phyloP scores from a whole-genome alignment of 495 filamentous ascomycete species.

The Darksidea phi region DNA sequence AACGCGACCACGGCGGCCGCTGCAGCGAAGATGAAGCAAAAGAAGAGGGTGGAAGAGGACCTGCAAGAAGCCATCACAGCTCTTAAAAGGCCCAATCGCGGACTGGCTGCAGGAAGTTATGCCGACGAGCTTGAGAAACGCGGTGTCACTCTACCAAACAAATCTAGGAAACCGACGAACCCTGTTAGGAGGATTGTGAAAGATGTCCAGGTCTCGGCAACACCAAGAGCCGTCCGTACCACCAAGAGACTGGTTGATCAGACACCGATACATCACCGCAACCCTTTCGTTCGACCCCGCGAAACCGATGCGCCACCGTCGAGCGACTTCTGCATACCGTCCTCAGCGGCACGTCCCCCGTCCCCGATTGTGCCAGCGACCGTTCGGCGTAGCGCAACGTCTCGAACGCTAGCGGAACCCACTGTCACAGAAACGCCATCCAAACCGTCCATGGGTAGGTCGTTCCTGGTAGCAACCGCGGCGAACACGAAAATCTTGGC shows the following conservation, averaged over 20 bases:
- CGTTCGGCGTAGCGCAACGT: constrained; percentile 25
- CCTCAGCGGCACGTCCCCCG: constrained; percentile 35
- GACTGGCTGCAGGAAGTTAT: constrained; percentile 69
- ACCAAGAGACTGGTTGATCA: constrained; percentile 16
- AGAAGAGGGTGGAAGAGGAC: constrained; percentile 74
- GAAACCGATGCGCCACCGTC: constrained; percentile 17
- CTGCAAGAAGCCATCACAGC: constrained; percentile 78
- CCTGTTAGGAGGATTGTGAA: constrained; percentile 56
- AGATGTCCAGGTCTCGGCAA: constrained; percentile 43
- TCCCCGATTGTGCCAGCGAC: constrained; percentile 14
- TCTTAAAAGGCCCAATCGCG: constrained; percentile 83
- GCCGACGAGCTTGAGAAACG: constrained; percentile 69
- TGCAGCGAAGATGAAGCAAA: constrained; percentile 68
- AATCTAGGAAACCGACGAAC: constrained; percentile 57
- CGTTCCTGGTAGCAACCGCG: not conserved
- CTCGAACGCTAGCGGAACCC: not conserved
- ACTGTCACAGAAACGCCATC: constrained; percentile 29
- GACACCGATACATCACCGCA: constrained; percentile 29
- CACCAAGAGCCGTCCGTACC: constrained; percentile 34
- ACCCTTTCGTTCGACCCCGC: constrained; percentile 29
- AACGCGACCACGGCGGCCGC: constrained; percentile 55
- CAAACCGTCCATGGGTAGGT: constrained; percentile 11
- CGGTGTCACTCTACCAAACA: constrained; percentile 35
- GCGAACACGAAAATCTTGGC: constrained; percentile 16
- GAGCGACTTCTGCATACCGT: constrained; percentile 35